Evolutionary conservation across 257 asterid species (phyloP).

Genomic region (Scutellaria galericulata): DNA sequence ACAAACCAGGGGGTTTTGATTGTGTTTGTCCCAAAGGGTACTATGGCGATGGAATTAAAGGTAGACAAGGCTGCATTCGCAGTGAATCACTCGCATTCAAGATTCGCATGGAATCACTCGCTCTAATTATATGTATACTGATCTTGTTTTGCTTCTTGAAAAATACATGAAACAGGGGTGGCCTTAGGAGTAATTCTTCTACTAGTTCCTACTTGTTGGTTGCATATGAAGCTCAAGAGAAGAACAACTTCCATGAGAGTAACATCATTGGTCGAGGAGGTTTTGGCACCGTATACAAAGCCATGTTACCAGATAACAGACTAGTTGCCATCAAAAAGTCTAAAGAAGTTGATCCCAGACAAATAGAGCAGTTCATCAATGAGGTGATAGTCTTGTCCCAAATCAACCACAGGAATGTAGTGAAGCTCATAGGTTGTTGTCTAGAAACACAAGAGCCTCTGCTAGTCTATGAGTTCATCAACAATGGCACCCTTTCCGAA

Average conservation of each 20-base stretch:
- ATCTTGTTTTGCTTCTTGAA: too few species aligned
- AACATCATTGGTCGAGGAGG: conserved; percentile 14
- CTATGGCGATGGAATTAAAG: conserved; percentile 30
- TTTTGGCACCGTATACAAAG: conserved; percentile 34
- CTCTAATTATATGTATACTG: too few species aligned
- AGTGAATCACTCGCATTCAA: conserved; percentile 23
- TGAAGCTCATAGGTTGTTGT: conserved; percentile 52
- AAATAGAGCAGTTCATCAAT: conserved; percentile 46
- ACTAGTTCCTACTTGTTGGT: too few species aligned
- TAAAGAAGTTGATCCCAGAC: conserved; percentile 28
- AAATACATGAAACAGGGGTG: too few species aligned
- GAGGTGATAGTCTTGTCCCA: conserved; percentile 46
- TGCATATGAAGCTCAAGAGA: too few species aligned
- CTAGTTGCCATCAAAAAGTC: conserved; percentile 38
- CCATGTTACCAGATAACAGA: not conserved
- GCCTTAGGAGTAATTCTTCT: too few species aligned
- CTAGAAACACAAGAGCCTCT: conserved; percentile 44
- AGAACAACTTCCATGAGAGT: not conserved
- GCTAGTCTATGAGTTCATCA: conserved; percentile 39
- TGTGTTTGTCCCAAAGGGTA: conserved; percentile 46
- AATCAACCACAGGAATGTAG: conserved; percentile 40
- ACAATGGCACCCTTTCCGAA: conserved; percentile 22
- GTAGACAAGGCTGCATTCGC: conserved; percentile 27
- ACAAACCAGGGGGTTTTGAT: conserved; percentile 29
- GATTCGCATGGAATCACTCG: too few species aligned